A percentile compares a stretch with the other conserved stretches of the same genome.
These are phyloP conservation scores for Hymenoscyphus linearis DNA, from an alignment of 2,329 filamentous ascomycete species.

Conservation along the genomic window DNA sequence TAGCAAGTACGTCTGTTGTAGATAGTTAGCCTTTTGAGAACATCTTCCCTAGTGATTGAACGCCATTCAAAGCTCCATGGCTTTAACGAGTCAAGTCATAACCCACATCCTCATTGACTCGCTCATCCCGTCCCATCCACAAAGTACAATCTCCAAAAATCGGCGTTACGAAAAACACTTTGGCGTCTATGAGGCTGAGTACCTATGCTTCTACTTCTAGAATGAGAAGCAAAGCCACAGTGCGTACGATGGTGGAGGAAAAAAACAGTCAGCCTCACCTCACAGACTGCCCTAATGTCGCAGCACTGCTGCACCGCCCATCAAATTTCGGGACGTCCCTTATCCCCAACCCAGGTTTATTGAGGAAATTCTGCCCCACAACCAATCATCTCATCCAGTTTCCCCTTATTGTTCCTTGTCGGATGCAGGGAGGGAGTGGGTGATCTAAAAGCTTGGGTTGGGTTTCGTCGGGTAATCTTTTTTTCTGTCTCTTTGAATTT, in stretches of 20 bases:
- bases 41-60: no score
- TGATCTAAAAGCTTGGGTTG: background rate
- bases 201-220: no score
- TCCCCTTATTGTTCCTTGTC: background rate
- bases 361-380: background rate
- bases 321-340: background rate
- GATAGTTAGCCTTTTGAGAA: no score
- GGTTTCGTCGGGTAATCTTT: background rate
- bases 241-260: background rate
- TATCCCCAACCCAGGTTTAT: background rate
- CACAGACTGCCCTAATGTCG: background rate
- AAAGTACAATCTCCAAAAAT: background rate
- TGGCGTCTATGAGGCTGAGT: background rate
- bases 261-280: background rate
- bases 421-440: background rate
- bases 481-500: background rate
- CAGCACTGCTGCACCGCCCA: background rate
- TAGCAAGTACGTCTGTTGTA: no score
- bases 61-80: no score
- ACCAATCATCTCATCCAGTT: background rate
- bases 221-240: background rate
- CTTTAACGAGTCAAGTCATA: no score
- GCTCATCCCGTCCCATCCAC: no score
- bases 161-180: background rate
- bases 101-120: no score